Conservation (phyloP, 306 rosid genomes). For the Begonia peltatifolia region DNA sequence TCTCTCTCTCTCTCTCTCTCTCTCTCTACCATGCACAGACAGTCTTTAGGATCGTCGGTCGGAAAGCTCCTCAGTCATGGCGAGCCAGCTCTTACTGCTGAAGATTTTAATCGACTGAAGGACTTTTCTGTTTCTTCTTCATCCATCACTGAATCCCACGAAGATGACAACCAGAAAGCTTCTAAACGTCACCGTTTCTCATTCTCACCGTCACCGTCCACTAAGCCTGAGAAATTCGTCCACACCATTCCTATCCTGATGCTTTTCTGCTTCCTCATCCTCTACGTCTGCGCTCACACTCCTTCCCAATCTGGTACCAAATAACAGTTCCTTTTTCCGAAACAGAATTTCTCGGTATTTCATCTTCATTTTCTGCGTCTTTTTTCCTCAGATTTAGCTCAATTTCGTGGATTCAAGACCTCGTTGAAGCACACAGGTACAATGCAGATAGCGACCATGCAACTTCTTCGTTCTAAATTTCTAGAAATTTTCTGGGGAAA, state of each 20-base stretch:
- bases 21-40: conserved; percentile 63
- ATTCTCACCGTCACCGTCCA: conserved; percentile 33
- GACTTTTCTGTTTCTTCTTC: conserved; percentile 15
- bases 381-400: conserved; percentile 46
- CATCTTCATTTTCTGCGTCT: neutral
- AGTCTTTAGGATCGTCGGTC: conserved; percentile 73
- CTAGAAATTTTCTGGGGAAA: too few relatives aligned
- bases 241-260: conserved; percentile 87
- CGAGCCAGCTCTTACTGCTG: conserved; percentile 17
- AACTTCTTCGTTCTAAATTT: too few relatives aligned
- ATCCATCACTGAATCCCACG: neutral
- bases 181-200: conserved; percentile 52
- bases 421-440: conserved; percentile 23
- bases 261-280: conserved; percentile 72
- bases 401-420: conserved; percentile 37
- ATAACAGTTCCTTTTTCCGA: neutral
- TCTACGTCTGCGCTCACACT: conserved; percentile 74
- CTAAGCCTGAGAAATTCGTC: conserved; percentile 40
- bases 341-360: neutral
- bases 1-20: neutral
- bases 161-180: conserved; percentile 20
- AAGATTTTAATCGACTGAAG: conserved; percentile 20
- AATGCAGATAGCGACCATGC: conserved; percentile 12
- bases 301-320: conserved; percentile 72
- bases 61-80: conserved; percentile 60